phyloP scores from a whole-genome alignment of 1,284 basidiomycete genomes.

The Puccinia triticina region DNA sequence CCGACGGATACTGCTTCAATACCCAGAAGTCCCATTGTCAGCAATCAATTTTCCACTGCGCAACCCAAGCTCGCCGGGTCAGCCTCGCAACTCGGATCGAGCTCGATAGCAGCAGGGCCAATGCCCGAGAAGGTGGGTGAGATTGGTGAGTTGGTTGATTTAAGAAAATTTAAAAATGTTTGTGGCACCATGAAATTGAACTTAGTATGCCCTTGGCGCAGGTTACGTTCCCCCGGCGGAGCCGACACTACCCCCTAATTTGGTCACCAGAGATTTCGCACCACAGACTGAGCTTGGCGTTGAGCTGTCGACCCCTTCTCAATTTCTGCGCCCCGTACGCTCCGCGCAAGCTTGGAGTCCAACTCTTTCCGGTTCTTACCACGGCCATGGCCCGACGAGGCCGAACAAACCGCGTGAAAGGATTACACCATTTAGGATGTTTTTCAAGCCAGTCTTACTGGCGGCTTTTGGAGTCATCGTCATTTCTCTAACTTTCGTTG shows the following conservation, averaged over 20 bases:
- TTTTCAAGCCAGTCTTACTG: conserved; percentile 34
- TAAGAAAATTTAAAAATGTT: background rate
- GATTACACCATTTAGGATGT: background rate
- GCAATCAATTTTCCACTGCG: background rate
- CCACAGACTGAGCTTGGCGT: background rate
- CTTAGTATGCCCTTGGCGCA: background rate
- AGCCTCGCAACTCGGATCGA: background rate
- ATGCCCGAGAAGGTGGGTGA: conserved; percentile 47
- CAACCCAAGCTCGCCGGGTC: background rate
- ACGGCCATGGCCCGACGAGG: background rate
- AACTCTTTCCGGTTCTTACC: background rate
- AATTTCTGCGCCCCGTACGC: background rate
- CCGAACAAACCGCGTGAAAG: conserved; percentile 5
- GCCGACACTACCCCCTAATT: background rate
- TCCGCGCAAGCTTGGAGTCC: conserved; percentile 1
- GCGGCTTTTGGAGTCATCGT: conserved; percentile 13
- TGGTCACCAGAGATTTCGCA: background rate
- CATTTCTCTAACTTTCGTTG: conserved; percentile 20
- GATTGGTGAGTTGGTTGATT: conserved; percentile 27
- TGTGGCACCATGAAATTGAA: background rate
- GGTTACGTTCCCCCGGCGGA: conserved; percentile 8
- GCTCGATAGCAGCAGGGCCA: conserved; percentile 13
- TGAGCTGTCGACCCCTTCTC: background rate
- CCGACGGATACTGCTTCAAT: background rate
- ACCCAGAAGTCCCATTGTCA: conserved; percentile 13